Evolutionary conservation across 805 yeast genomes (phyloP), one percentile per base, ranked within the genome.

Genomic region (Ogataea nitratoaversa): DNA sequence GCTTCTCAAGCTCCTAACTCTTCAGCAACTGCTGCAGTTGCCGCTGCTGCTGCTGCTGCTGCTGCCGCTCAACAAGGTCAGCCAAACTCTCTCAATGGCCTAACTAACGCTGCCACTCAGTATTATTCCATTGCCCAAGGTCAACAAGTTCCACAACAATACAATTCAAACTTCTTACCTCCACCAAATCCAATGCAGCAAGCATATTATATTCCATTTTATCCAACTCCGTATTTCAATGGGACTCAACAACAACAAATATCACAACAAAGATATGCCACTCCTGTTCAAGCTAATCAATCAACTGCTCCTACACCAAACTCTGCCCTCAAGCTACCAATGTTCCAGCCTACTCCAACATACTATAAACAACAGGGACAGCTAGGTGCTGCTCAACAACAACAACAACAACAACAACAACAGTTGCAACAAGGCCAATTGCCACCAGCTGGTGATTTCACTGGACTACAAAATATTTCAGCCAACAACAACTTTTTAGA

Each of bases 161-260:
- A 52, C 19, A 46, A 44, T 23, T 39, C 48, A 29, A 46, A 46
- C 23, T 53, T 47, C 39, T 29, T 53, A 32, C 60, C 60, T 22
- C 58, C 54, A n/a, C 57, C 58, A 34, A 46, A 38, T 41, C 53
- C 57, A 2, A 44, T 50, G 44, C 54, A 47, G 38, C 58, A 50
- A 37, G 49, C 51, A 9, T 55, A 50, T 32, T 55, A 50, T 33
- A 40, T 52, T 19, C 58, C 60, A 2, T 53, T 46, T 32, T 52
- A 49, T 34, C 54, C 53, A 11, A 43, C 44, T 28, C 52, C 53
- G 12, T 51, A 49, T 36, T 49, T 40, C 39, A 49, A 49, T 24
- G 44, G 49, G 11, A 34, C 48, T 36, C 54, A 50, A 36, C 53
- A 47, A 29, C 55, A 54, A 37, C 54, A 47, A 32, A 34, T 47